These are phyloP conservation scores for Aspergillus quadricinctus DNA, from an alignment of 2,329 filamentous ascomycete genomes.

Conservation along the genomic window DNA sequence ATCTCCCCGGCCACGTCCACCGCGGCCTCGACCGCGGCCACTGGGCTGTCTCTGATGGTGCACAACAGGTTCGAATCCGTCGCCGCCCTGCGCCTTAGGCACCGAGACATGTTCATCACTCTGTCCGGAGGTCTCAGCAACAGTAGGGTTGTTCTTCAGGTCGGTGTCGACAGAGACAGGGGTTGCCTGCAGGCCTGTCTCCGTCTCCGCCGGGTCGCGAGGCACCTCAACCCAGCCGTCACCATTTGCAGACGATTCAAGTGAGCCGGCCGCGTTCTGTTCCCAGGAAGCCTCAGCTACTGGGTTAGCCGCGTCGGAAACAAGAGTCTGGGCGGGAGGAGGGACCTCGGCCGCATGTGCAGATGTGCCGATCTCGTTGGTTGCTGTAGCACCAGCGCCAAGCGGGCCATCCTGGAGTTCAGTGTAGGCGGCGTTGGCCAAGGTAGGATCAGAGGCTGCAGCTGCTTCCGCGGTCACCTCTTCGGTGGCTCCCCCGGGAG, in stretches of 20 bases:
- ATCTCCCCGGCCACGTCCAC: conserved; percentile 34
- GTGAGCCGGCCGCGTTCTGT: conserved; percentile 43
- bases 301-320: conserved; percentile 41
- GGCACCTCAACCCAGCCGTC: conserved; percentile 75
- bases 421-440: conserved; percentile 57
- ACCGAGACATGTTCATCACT: conserved; percentile 78
- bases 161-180: conserved; percentile 60
- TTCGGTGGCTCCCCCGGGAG: conserved; percentile 18
- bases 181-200: conserved; percentile 60
- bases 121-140: conserved; percentile 55
- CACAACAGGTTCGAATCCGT: conserved; percentile 34
- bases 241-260: conserved; percentile 45
- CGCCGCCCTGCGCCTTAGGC: conserved; percentile 30
- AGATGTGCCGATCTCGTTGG: conserved; percentile 39
- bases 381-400: conserved; percentile 54
- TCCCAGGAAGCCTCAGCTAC: conserved; percentile 55
- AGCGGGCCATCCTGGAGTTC: conserved; percentile 51
- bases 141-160: conserved; percentile 53
- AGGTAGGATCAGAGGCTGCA: conserved; percentile 53
- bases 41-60: conserved; percentile 33
- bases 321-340: conserved; percentile 38
- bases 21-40: conserved; percentile 32
- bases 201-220: conserved; percentile 69
- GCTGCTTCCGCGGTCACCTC: conserved; percentile 37
- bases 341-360: conserved; percentile 18